Percentiles rank a stretch among this genome's conserved stretches.
These are phyloP conservation scores for Thuja plicata DNA, from an alignment of 83 land plant genomes.

Conservation along the genomic window DNA sequence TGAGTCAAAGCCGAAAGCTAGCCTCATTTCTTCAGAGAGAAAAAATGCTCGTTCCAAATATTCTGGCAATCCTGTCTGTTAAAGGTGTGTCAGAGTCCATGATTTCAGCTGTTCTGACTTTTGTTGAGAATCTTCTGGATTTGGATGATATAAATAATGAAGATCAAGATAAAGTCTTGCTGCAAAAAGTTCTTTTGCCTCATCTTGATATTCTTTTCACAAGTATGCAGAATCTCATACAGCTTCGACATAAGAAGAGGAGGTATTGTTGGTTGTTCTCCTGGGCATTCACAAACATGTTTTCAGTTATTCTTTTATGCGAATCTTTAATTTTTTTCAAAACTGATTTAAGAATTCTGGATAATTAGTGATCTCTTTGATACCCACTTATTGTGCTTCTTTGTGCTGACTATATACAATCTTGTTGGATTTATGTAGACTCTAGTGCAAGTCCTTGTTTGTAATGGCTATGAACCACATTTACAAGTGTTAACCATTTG, in stretches of 20 bases:
- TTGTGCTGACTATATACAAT: not conserved
- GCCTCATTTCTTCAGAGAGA: constrained; percentile 67
- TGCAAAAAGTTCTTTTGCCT: constrained; percentile 40
- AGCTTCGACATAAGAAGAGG: constrained; percentile 24
- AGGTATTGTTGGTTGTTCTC: constrained; percentile 42
- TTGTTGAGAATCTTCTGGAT: constrained; percentile 65
- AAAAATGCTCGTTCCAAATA: constrained; percentile 56
- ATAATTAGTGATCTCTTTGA: not conserved
- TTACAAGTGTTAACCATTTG: not conserved
- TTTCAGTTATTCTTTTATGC: not conserved
- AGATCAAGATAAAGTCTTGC: constrained; percentile 22
- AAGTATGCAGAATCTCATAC: constrained; percentile 47
- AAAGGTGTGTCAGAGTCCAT: constrained; percentile 61
- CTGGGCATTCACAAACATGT: not conserved
- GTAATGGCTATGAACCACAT: not conserved
- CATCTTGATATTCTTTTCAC: constrained; percentile 52
- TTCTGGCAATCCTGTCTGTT: constrained; percentile 68
- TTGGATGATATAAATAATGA: constrained; percentile 43
- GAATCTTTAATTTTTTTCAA: not conserved
- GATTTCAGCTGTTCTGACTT: constrained; percentile 58
- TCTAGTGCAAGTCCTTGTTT: not conserved
- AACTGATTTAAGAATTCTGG: not conserved
- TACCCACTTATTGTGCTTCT: not conserved
- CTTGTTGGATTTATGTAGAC: not conserved
- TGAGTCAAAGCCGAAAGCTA: constrained; percentile 67